A percentile compares a stretch with the other conserved stretches of the same genome.
Conservation (phyloP, 2,329 filamentous ascomycete genomes). For the Sclerotinia glacialis region DNA sequence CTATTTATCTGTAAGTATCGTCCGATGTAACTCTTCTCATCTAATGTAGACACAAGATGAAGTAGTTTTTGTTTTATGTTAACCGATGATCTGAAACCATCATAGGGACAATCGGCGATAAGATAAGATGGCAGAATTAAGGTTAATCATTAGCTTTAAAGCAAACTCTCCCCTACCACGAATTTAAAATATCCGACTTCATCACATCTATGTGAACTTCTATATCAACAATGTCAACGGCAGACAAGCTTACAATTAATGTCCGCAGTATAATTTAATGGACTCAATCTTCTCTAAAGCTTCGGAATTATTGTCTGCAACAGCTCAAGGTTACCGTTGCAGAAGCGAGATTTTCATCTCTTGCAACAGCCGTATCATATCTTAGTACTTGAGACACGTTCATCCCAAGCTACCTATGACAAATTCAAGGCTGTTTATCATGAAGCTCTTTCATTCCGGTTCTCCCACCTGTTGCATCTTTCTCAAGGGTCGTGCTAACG, state of each 20-base stretch:
- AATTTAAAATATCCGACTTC: neutral
- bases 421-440: neutral
- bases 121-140: neutral
- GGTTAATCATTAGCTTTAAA: neutral
- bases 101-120: neutral
- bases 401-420: neutral
- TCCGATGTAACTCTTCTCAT: constrained; percentile 9
- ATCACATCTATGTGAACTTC: neutral
- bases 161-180: neutral
- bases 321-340: neutral
- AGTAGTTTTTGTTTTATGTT: constrained; percentile 14
- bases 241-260: neutral
- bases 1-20: neutral
- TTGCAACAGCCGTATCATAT: constrained; percentile 15
- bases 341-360: constrained; percentile 2
- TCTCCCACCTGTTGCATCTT: neutral
- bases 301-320: neutral
- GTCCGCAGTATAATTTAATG: neutral
- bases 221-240: neutral
- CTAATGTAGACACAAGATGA: neutral
- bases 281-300: neutral
- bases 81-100: constrained; percentile 3
- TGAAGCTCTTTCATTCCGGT: neutral
- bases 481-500: neutral
- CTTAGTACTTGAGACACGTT: neutral